Conservation (phyloP, 495 filamentous ascomycete species). For the Penicillium steckii region DNA sequence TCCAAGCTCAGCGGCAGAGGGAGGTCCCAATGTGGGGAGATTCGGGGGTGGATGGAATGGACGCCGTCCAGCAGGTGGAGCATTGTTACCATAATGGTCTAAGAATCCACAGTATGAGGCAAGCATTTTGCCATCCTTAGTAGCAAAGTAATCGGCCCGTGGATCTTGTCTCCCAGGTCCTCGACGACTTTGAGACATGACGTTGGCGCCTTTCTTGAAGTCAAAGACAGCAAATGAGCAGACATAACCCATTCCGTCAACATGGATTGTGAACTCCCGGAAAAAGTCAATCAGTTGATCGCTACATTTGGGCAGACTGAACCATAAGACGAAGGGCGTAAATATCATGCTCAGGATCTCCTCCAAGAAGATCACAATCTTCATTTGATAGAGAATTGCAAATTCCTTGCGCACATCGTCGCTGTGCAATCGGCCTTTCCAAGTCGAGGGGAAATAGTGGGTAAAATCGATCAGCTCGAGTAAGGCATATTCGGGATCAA, state of each 20-base stretch:
- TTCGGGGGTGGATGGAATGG: constrained; percentile 75
- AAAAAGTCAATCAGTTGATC: constrained; percentile 97
- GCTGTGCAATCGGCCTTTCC: constrained; percentile 85
- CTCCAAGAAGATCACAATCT: constrained; percentile 85
- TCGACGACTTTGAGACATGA: constrained; percentile 40
- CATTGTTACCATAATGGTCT: constrained; percentile 78
- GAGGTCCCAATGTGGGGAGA: constrained; percentile 70
- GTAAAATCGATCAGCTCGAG: constrained; percentile 87
- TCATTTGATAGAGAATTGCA: constrained; percentile 81
- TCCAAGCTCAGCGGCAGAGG: constrained; percentile 51
- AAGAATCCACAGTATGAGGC: constrained; percentile 92
- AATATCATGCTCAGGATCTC: constrained; percentile 90
- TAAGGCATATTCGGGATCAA: constrained; percentile 88
- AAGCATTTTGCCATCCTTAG: constrained; percentile 96
- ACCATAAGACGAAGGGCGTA: constrained; percentile 86
- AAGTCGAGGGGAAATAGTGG: constrained; percentile 83
- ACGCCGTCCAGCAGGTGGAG: constrained; percentile 48
- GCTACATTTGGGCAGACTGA: constrained; percentile 82
- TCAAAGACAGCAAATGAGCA: constrained; percentile 98
- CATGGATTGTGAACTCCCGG: constrained; percentile 93
- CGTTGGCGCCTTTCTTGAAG: constrained; percentile 79
- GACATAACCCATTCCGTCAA: constrained; percentile 92
- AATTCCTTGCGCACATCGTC: constrained; percentile 85
- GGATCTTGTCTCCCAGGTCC: constrained; percentile 51
- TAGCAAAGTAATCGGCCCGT: constrained; percentile 88